Base-by-base conservation (phyloP, 1,139 yeast genomes). In the Suhomyces yuchorum region DNA sequence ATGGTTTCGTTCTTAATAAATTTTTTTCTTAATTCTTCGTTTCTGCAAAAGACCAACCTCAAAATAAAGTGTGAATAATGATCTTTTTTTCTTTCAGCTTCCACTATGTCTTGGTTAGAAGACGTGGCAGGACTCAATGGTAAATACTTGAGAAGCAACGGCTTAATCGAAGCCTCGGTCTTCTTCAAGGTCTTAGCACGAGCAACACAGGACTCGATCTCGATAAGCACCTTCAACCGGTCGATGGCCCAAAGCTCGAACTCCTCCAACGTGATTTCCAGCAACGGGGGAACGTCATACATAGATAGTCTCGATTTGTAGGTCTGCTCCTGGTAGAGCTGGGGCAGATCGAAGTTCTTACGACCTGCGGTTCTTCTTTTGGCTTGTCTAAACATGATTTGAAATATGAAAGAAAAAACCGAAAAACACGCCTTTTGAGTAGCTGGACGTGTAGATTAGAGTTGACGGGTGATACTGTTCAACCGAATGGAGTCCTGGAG, bases 201-300 rank as follows among this genome's bases (percentile, higher is more conserved):
- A 32, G 87, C 82, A 42, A 77, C 65, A 56, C 87, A 82, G 7
- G 91, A 80, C 60, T 92, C 97, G 43, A 93, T 85, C 63, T 91
- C 97, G 50, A 90, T 80, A 51, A 95, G 75, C 8, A 93, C 82
- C 60, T 85, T 84, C 54, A 93, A 76, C 52, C 99, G 74, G 61
- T 93, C 98, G 43, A 93, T 87, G 8, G 98, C 98, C 97, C 97
- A 93, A 15, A 77, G 77, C 67, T 93, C 99, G 65, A 93, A 95
- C 62, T 93, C 88, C 55, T 92, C 97, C 34, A 93, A 65, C 0
- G 97, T 90, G 60, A 93, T 83, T 66, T 93, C 98, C 32, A 85
- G 84, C 33, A 77, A 67, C 0, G 98, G 98, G 7, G 96, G 95
- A 3, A 71, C 56, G 38, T 75, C 79, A 66, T 93, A 93, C 60